Base-by-base conservation (phyloP, 495 filamentous ascomycete genomes). In the Penicillium herquei region DNA sequence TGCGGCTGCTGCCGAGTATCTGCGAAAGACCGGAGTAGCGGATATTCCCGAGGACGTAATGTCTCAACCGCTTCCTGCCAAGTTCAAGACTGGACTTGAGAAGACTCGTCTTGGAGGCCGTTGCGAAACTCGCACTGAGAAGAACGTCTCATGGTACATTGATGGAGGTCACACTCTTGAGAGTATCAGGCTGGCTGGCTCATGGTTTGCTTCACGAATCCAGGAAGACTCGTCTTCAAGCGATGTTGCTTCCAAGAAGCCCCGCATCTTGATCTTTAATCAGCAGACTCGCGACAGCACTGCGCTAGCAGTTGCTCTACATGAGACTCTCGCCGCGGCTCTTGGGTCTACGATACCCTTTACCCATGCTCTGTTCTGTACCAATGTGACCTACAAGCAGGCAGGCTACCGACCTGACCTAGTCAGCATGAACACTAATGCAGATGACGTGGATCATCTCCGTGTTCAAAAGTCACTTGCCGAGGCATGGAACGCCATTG, bases 131-230 rank as follows among this genome's bases (percentile, higher is more conserved):
- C 85, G 87, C 42, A 65, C 68, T 5, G 88, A 92, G 52, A 76
- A 75, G 30, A 75, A 80, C n/a, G 76, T 96, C 0, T 73, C 79
- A 17, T 97, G 93, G 94, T 89, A 89, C 65, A 84, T 98, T 31
- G 94, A 97, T 67, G 90, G 92, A 6, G 92, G 91, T 0, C 94
- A 98, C 65, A 98, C 92, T 0, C 78, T 87, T 14, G 92, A 97
- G 61, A 96, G 90, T 64, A 86, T 98, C 46, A 81, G 85, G 54
- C 78, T 87, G 61, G 88, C 89, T 1, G 87, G 84, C 3, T 77
- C 78, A 34, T 98, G 94, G 94, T 97, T 97, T 61, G 81, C 81
- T 3, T 78, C 75, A 6, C 75, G 82, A 40, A 75, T 82, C 39
- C 56, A 67, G 6, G 66, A 66, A 45, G 69, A 71, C 52, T 75